Base-by-base conservation (phyloP, 2,329 filamentous ascomycete genomes). In the Diplodia mutila region DNA sequence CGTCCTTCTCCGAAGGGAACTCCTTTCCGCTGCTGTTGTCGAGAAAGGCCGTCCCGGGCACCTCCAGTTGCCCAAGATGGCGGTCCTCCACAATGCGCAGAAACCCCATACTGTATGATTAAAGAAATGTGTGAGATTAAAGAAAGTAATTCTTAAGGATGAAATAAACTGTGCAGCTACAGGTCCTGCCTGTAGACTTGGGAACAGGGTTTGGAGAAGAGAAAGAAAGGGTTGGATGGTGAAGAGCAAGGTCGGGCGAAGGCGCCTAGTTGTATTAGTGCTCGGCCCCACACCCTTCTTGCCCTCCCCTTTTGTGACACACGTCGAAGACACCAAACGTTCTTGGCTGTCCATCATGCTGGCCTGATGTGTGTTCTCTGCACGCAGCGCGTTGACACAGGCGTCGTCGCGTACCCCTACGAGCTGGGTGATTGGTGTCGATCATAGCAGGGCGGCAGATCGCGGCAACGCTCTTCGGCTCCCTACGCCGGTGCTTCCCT, bases 11-110 rank as follows among this genome's bases (percentile, higher is more conserved):
- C 9, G 70, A 70, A 23, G 32, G 11, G 18, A 66, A 66, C 4
- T 55, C 69, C n/a, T 68, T 54, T 57, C 71, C 61, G 21, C 73
- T 54, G 51, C 75, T 70, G 59, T 74, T 75, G 32, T 71, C 75
- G 29, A 78, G 69, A 27, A 76, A 70, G n/a, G 77, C 75, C 8
- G 75, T 77, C n/a, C 74, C 76, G 9, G 76, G 76, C 16, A 78
- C 76, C 72, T 77, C 74, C 21, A 73, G 67, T 14, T 37, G 59
- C 14, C 59, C 59, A 27, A 77, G 72, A 37, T 76, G 72, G 53
- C 74, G 72, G 68, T 77, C 75, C 69, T 78, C 76, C 39, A 75
- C 59, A n/a, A 78, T 71, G 59, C 75, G 74, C 21, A 78, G 74
- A 63, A 78, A 78, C 34, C 73, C 75, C 76, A 78, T 78, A 11